A percentile compares a stretch with the other conserved stretches of the same genome.
phyloP scores from a whole-genome alignment of 805 yeast species.

The Wickerhamomyces silvicola region DNA sequence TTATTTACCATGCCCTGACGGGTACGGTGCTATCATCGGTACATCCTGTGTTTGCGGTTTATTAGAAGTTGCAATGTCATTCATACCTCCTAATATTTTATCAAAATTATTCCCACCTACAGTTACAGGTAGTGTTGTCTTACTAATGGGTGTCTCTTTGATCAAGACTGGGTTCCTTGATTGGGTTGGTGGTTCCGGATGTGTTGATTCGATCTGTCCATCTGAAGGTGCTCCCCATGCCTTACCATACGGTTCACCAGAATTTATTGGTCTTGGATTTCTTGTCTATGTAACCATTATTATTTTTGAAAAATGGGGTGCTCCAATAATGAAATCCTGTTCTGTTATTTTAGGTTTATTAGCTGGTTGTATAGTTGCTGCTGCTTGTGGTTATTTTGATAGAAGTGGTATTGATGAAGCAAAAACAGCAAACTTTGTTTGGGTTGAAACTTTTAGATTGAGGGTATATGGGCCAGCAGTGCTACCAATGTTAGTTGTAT shows the following conservation, averaged over 20 bases:
- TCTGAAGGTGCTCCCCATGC: constrained; percentile 46
- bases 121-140: constrained; percentile 89
- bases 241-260: constrained; percentile 81
- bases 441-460: constrained; percentile 81
- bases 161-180: constrained; percentile 71
- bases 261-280: constrained; percentile 83
- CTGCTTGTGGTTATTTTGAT: constrained; percentile 81
- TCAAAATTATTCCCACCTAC: constrained; percentile 79
- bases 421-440: constrained; percentile 78
- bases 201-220: constrained; percentile 45
- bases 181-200: constrained; percentile 84
- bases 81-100: constrained; percentile 66
- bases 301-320: constrained; percentile 78
- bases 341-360: constrained; percentile 82
- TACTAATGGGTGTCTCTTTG: constrained; percentile 72
- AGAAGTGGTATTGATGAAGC: constrained; percentile 54
- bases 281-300: constrained; percentile 70
- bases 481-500: constrained; percentile 78
- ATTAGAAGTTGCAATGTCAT: constrained; percentile 64
- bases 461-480: constrained; percentile 80
- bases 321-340: constrained; percentile 92
- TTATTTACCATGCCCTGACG: constrained; percentile 75
- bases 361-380: constrained; percentile 88
- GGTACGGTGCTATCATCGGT: constrained; percentile 79
- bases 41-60: constrained; percentile 73